phyloP scores from a whole-genome alignment of 768 basidiomycete genomes.

The Coprinopsis strossmayeri region DNA sequence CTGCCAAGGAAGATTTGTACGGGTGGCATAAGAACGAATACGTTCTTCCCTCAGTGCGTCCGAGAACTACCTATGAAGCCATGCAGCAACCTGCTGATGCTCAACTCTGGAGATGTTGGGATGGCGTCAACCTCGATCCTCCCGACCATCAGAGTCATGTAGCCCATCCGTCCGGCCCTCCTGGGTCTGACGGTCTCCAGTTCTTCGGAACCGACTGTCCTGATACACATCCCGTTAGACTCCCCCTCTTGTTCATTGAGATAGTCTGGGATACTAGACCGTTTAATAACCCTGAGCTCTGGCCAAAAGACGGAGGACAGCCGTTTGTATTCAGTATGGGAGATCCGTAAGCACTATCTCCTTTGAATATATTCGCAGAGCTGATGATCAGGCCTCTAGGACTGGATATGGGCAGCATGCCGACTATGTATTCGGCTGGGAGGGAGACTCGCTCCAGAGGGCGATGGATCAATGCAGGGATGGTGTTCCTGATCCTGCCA shows the following conservation, averaged over 20 bases:
- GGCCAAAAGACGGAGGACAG: slow-evolving; percentile 9
- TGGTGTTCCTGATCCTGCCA: background rate
- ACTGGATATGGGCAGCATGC: slow-evolving; percentile 8
- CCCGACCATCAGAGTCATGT: slow-evolving; percentile 8
- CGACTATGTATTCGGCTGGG: slow-evolving; percentile 10
- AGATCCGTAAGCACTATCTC: slow-evolving; percentile 13
- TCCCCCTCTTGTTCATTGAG: slow-evolving; percentile 12
- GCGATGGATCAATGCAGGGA: slow-evolving; percentile 7
- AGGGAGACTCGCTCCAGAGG: slow-evolving; percentile 7
- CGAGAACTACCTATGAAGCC: background rate
- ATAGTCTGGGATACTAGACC: slow-evolving; percentile 12
- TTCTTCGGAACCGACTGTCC: slow-evolving; percentile 11
- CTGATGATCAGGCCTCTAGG: background rate
- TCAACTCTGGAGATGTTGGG: slow-evolving; percentile 2
- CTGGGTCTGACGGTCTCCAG: slow-evolving; percentile 3
- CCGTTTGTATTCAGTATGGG: slow-evolving; percentile 14
- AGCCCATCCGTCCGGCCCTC: slow-evolving; percentile 3
- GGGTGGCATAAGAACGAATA: slow-evolving; percentile 7
- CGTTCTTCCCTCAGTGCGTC: slow-evolving; percentile 8
- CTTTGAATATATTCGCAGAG: background rate
- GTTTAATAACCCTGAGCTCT: slow-evolving; percentile 9
- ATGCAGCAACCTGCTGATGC: background rate
- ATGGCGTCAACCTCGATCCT: slow-evolving; percentile 4
- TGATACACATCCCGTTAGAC: slow-evolving; percentile 11
- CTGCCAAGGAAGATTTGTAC: slow-evolving; percentile 1